Percentiles rank a stretch among this genome's conserved stretches.
These are phyloP conservation scores for Sporothrix schenckii DNA, from an alignment of 2,329 filamentous ascomycete genomes.

Conservation along the genomic window DNA sequence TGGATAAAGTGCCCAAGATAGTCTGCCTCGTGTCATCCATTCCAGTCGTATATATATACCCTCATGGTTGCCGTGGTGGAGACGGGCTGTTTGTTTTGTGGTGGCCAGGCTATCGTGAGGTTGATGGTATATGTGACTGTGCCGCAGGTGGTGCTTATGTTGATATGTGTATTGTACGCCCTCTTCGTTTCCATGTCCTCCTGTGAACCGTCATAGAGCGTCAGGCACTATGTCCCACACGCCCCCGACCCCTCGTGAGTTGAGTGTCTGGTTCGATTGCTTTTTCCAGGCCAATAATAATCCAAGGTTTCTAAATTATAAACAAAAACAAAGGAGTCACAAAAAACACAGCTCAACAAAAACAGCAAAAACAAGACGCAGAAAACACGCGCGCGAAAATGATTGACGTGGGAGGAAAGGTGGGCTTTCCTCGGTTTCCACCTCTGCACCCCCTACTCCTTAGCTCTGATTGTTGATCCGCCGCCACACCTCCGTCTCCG, in stretches of 20 bases:
- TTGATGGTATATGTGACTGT: background rate
- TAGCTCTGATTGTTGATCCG: slow-evolving; percentile 61
- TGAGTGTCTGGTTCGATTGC: background rate
- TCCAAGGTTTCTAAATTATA: background rate
- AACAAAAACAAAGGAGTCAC: background rate
- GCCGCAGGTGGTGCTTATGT: background rate
- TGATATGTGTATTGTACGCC: too few relatives aligned
- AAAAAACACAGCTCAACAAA: background rate
- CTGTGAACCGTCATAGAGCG: background rate
- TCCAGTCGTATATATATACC: background rate
- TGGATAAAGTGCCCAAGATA: background rate
- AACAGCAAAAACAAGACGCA: background rate
- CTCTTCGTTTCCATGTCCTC: background rate
- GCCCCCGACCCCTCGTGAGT: background rate
- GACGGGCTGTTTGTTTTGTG: background rate
- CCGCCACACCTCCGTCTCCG: slow-evolving; percentile 65
- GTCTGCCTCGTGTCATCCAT: background rate
- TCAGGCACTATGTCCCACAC: background rate
- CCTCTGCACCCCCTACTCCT: background rate
- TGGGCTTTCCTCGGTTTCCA: background rate
- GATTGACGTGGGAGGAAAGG: background rate
- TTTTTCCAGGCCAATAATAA: background rate
- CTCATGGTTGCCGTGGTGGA: background rate
- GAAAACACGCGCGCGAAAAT: background rate
- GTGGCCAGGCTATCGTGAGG: background rate